Evolutionary conservation across 2,329 filamentous ascomycete species (phyloP).

Genomic region (Pseudocercospora crystallina): DNA sequence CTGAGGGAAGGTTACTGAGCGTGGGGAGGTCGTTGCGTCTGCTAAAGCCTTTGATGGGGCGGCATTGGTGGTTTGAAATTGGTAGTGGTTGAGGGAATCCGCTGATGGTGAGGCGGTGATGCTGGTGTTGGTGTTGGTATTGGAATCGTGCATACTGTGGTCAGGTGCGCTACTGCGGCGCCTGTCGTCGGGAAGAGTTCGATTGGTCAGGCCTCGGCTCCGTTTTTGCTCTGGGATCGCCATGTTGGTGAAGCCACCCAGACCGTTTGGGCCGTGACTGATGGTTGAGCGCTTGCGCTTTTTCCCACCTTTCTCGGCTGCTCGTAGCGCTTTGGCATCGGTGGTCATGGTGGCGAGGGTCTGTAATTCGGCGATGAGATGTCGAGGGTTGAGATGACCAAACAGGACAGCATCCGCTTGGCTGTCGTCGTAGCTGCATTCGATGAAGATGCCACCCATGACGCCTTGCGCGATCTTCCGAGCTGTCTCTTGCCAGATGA

Average conservation of each 20-base stretch:
- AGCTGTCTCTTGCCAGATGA: conserved; percentile 85
- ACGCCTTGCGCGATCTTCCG: conserved; percentile 73
- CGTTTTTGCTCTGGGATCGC: conserved; percentile 31
- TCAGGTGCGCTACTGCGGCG: conserved; percentile 22
- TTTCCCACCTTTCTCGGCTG: conserved; percentile 45
- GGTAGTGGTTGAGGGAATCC: conserved; percentile 18
- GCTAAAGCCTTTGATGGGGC: background rate
- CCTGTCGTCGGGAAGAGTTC: conserved; percentile 19
- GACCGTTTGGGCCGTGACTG: conserved; percentile 38
- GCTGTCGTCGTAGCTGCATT: conserved; percentile 87
- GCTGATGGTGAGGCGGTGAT: conserved; percentile 17
- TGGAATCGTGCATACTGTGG: conserved; percentile 1
- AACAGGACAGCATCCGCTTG: conserved; percentile 77
- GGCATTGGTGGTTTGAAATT: conserved; percentile 11
- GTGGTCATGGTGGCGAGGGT: conserved; percentile 70
- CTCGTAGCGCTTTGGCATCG: conserved; percentile 41
- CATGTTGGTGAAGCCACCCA: conserved; percentile 26
- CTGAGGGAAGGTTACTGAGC: conserved; percentile 16
- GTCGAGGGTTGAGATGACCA: conserved; percentile 82
- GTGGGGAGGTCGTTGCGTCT: conserved; percentile 19
- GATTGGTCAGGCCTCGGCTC: conserved; percentile 32
- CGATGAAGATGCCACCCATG: conserved; percentile 83
- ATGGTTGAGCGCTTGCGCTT: conserved; percentile 62
- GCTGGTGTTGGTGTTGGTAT: background rate
- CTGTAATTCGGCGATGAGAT: conserved; percentile 75